Evolutionary conservation across 2,329 filamentous ascomycete species (phyloP).

Genomic region (Didymella exigua): DNA sequence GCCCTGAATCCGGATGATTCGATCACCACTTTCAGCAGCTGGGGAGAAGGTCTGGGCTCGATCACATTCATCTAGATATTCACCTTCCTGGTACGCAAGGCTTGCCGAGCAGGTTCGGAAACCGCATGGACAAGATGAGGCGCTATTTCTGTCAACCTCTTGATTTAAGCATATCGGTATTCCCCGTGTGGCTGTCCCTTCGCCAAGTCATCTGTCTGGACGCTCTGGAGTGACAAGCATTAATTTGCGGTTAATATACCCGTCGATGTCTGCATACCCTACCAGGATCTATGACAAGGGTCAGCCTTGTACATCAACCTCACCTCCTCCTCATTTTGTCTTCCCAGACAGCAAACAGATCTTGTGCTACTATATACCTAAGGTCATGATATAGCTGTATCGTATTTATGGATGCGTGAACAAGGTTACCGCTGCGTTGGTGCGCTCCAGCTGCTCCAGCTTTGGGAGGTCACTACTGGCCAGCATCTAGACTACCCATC

Average conservation of each 20-base stretch:
- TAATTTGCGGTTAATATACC: conserved; percentile 43
- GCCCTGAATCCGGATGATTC: conserved; percentile 26
- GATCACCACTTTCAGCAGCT: not conserved
- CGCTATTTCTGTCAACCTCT: not conserved
- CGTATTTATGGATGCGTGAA: not conserved
- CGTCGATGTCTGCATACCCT: conserved; percentile 42
- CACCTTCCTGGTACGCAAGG: conserved; percentile 15
- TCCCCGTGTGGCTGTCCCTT: conserved; percentile 1
- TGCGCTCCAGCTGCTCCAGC: not conserved
- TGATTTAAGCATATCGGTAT: conserved; percentile 18
- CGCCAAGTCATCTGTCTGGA: conserved; percentile 9
- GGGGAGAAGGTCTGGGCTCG: conserved; percentile 30
- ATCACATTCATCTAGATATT: conserved; percentile 13
- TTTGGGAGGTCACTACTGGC: conserved; percentile 2
- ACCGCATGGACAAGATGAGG: not conserved
- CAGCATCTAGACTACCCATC: conserved; percentile 15
- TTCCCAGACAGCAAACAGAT: not conserved
- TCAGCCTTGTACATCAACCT: conserved; percentile 21
- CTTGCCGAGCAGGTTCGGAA: conserved; percentile 8
- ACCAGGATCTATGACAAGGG: conserved; percentile 45
- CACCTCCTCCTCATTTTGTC: not conserved
- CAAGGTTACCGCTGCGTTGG: not conserved
- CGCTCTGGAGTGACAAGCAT: conserved; percentile 43
- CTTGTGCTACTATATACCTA: not conserved
- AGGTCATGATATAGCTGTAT: not conserved